Evolutionary conservation across 2,329 filamentous ascomycete species (phyloP).

Genomic region (Colletotrichum sublineola): DNA sequence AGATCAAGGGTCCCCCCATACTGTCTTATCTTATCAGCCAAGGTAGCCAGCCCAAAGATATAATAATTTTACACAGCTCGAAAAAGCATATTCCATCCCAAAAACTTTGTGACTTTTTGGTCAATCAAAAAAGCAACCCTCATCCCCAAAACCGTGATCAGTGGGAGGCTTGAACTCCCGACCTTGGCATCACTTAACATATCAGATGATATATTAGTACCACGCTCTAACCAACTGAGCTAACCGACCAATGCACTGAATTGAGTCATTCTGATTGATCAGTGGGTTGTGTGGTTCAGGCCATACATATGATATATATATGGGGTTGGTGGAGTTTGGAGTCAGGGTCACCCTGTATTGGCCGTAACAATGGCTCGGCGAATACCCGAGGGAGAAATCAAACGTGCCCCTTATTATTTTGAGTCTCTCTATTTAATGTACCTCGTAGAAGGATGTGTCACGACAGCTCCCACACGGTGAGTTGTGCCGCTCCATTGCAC

Average conservation of each 20-base stretch:
- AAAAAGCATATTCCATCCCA: background rate
- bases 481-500: background rate
- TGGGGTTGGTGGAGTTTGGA: background rate
- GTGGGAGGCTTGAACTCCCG: slow-evolving; percentile 43
- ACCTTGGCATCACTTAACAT: slow-evolving; percentile 40
- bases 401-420: background rate
- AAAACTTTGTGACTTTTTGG: too few relatives aligned
- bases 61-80: background rate
- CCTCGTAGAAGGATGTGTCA: background rate
- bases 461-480: background rate
- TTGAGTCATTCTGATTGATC: too few relatives aligned
- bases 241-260: slow-evolving; percentile 29
- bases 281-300: too few relatives aligned
- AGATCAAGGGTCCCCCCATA: too few relatives aligned
- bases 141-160: slow-evolving; percentile 13
- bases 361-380: background rate
- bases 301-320: background rate
- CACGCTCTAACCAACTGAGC: slow-evolving; percentile 43
- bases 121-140: background rate
- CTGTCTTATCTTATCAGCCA: background rate
- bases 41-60: background rate
- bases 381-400: background rate
- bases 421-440: background rate
- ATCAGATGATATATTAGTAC: slow-evolving; percentile 38
- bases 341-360: background rate